These are phyloP conservation scores for Amylostereum areolatum DNA, from an alignment of 1,284 basidiomycete genomes.

Conservation along the genomic window DNA sequence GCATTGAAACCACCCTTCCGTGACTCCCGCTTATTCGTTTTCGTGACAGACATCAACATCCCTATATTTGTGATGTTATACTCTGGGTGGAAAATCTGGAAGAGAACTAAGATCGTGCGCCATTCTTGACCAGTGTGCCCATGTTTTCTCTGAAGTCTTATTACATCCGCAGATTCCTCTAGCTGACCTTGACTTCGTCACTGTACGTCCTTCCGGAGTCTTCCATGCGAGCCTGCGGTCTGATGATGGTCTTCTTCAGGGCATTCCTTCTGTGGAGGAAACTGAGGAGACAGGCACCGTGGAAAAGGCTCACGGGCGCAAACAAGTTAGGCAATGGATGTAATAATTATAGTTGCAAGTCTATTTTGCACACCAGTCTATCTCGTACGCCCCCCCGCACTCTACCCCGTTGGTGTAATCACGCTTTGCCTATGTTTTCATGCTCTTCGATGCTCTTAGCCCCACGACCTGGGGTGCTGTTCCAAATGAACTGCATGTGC, in stretches of 20 bases:
- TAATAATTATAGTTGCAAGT: neutral
- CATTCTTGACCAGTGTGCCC: no score
- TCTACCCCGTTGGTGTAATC: no score
- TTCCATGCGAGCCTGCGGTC: neutral
- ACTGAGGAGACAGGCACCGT: conserved; percentile 8
- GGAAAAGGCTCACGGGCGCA: conserved; percentile 1
- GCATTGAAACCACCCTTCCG: neutral
- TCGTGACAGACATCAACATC: conserved; percentile 11
- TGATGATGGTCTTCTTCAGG: neutral
- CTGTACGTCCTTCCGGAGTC: conserved; percentile 3
- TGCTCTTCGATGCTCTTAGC: no score
- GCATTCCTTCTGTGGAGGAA: conserved; percentile 9
- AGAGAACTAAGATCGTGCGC: conserved; percentile 12
- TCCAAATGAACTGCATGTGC: no score
- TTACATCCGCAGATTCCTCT: conserved; percentile 1
- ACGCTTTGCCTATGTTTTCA: no score
- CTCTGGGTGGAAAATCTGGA: conserved; percentile 11
- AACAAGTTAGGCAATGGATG: conserved; percentile 5
- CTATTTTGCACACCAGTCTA: no score
- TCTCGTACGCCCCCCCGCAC: no score
- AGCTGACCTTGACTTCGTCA: conserved; percentile 10
- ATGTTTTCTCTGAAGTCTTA: no score
- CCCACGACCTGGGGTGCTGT: no score
- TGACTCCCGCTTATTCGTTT: no score
- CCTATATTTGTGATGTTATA: conserved; percentile 11